Evolutionary conservation across 768 basidiomycete genomes (phyloP).

Genomic region (Kondoa subrosea): DNA sequence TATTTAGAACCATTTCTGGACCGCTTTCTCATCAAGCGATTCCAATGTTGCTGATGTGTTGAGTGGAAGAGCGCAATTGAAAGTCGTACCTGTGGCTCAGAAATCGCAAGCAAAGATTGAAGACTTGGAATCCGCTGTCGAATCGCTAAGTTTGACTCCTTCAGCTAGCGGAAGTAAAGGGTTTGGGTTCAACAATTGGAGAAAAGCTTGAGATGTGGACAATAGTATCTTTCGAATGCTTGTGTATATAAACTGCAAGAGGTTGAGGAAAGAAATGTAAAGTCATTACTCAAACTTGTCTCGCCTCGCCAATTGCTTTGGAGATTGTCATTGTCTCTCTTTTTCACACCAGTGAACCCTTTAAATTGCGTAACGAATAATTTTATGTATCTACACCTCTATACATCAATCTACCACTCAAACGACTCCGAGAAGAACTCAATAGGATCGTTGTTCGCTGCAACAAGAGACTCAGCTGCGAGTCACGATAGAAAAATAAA

Average conservation of each 20-base stretch:
- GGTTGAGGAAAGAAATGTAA: too few species aligned
- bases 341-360: too few species aligned
- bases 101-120: not conserved
- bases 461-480: too few species aligned
- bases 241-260: too few species aligned
- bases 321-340: too few species aligned
- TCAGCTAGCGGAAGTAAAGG: not conserved
- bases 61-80: not conserved
- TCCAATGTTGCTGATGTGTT: not conserved
- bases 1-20: not conserved
- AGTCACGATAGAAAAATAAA: too few species aligned
- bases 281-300: too few species aligned
- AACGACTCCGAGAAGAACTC: not conserved
- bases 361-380: too few species aligned
- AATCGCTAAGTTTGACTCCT: not conserved
- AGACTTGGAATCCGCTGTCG: not conserved
- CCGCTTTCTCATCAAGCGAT: not conserved
- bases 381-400: too few species aligned
- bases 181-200: not conserved
- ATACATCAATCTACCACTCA: not conserved
- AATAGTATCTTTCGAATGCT: not conserved
- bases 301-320: too few species aligned
- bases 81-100: conserved; percentile 5
- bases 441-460: not conserved
- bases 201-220: not conserved